Percentiles rank a stretch among this genome's conserved stretches.
Evolutionary conservation across 345 rosid genomes (phyloP).

Genomic region (Lenwebbia sp.): DNA sequence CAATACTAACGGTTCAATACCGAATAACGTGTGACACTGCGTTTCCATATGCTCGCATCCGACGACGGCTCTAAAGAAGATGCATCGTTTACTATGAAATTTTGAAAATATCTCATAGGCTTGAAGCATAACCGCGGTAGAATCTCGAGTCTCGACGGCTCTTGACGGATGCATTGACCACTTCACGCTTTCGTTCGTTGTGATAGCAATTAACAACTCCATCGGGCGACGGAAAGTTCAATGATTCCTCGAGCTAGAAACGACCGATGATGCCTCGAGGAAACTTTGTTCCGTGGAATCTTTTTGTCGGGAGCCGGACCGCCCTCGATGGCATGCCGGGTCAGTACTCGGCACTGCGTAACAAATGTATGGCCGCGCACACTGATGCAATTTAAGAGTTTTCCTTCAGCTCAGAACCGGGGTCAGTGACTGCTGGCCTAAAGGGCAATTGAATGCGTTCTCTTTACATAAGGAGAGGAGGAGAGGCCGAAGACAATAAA

Average conservation of each 20-base stretch:
- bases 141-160: neutral
- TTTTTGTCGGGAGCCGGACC: neutral
- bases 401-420: neutral
- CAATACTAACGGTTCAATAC: too few relatives aligned
- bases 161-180: too few relatives aligned
- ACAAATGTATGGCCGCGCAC: neutral
- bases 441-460: neutral
- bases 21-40: too few relatives aligned
- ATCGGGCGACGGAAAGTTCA: neutral
- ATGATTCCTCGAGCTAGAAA: neutral
- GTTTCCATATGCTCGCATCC: too few relatives aligned
- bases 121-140: rapidly evolving
- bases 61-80: too few relatives aligned
- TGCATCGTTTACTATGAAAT: neutral
- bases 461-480: neutral
- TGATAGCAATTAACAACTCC: neutral
- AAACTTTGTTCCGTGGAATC: neutral
- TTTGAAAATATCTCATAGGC: neutral
- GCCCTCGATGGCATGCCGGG: neutral
- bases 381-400: neutral
- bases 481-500: neutral
- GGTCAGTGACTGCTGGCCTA: neutral
- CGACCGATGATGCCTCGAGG: neutral
- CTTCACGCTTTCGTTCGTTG: too few relatives aligned
- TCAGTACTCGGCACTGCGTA: neutral